Evolutionary conservation across 768 basidiomycete genomes (phyloP), one percentile per base, ranked within the genome.

Genomic region (Galerina marginata): DNA sequence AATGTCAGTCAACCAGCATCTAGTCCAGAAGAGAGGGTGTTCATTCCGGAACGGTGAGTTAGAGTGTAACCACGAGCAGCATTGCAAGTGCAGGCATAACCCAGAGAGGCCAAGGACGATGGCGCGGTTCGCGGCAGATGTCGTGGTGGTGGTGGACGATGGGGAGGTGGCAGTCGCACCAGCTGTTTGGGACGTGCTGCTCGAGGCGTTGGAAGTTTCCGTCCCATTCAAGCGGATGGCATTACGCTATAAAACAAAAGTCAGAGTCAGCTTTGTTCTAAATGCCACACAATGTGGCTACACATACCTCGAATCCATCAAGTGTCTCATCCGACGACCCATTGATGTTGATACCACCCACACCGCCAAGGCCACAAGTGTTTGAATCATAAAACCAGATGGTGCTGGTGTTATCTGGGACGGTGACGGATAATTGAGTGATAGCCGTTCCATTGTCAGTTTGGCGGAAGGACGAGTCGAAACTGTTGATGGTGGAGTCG

Each of bases 381-480:
- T 79, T 80, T 60, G 64, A 67, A 73, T 89, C 87, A 69, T 74
- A 89, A 70, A 85, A 88, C 86, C 86, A 89, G 49, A 86, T 75
- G 16, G 86, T 82, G 10, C 61, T 65, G 57, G 76, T 77, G 58
- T 81, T 74, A 54, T 82, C 72, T 9, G 67, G 57, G 45, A 89
- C 78, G 16, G 80, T 74, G 42, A 86, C 75, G 25, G 69, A 37
- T 40, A 85, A 76, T 50, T 75, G 77, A 26, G 84, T 84, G 55
- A 79, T 67, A 16, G 78, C 73, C 9, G 79, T 77, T 49, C 76
- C 80, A 65, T 86, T 83, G 43, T 71, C 76, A 4, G 83, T 79
- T 64, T 79, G 63, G 54, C 84, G 82, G 70, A 83, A 79, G 60
- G 74, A 74, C 9, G 85, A 85, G 74, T 86, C 71, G 71, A 89